Evolutionary conservation across 306 rosid genomes (phyloP), one percentile per base, ranked within the genome.

Genomic region (Senna siamea): DNA sequence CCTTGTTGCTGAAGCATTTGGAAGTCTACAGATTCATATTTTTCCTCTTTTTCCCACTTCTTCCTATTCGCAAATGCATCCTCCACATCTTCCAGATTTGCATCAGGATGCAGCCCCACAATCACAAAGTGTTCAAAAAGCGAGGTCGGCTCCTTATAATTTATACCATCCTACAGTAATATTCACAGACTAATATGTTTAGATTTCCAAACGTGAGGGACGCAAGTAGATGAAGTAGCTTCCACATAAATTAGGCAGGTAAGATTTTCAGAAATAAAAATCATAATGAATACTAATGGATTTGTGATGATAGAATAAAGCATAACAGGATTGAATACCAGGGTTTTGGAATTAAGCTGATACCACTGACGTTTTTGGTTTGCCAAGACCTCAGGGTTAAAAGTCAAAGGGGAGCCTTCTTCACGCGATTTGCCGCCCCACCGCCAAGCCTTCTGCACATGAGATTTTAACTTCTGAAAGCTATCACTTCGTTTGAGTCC

Each of bases 361-460:
- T 88, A 88, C 98, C 98, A 93, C 90, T 91, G 97, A 41, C 98
- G 92, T 87, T 93, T 93, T 76, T 93, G 97, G 79, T 91, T 84
- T 6, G 93, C 92, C 87, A 93, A 75, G 83, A 91, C 83, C 91
- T 93, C 98, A 28, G 96, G 97, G 81, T 91, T 85, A 76, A 91
- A 89, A 75, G 51, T 60, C 12, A 82, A 15, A 5, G 19, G 56
- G 44, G 47, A 73, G 69, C 23, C 61, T 37, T 76, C 96, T 47
- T 82, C 92, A 17, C 70, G 79, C 0, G 73, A 34, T 73, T 58
- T 84, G 74, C 68, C 63, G 5, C 94, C 90, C 93, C 92, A 85
- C 46, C 85, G 70, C 90, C 91, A 91, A 32, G 92, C 94, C 86
- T 59, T 89, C 72, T 90, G 85, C 78, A 93, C 72, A 35, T 84